A percentile compares a stretch with the other conserved stretches of the same genome.
Conservation (phyloP, 805 yeast species). For the Ogataea allantospora region DNA sequence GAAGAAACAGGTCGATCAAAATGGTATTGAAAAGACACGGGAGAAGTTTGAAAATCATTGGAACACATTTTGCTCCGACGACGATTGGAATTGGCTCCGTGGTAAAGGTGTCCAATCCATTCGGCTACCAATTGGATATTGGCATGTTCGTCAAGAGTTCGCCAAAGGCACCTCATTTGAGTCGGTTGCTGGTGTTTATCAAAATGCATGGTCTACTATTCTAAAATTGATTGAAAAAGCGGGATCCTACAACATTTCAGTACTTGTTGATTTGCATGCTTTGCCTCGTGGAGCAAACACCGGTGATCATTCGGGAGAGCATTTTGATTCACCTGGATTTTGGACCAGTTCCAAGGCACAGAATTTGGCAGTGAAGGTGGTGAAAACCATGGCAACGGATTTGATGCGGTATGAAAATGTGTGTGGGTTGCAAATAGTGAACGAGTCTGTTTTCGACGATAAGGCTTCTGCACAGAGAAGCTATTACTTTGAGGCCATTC, state of each 20-base stretch:
- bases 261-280: conserved; percentile 83
- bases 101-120: conserved; percentile 71
- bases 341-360: conserved; percentile 51
- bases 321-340: conserved; percentile 56
- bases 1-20: conserved; percentile 41
- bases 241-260: conserved; percentile 57
- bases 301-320: conserved; percentile 79
- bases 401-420: conserved; percentile 59
- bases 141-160: conserved; percentile 69
- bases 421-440: conserved; percentile 79
- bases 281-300: conserved; percentile 91
- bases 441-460: conserved; percentile 72
- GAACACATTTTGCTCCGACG: conserved; percentile 55
- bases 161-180: conserved; percentile 63
- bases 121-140: conserved; percentile 88
- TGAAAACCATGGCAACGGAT: conserved; percentile 63
- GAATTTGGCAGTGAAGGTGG: conserved; percentile 45
- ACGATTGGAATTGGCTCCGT: conserved; percentile 78
- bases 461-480: conserved; percentile 48
- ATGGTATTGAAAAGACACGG: conserved; percentile 56
- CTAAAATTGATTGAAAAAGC: conserved; percentile 62
- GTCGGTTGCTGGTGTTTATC: conserved; percentile 53
- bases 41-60: conserved; percentile 62
- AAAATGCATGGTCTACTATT: conserved; percentile 68
- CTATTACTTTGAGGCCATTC: conserved; percentile 66